A percentile compares a stretch with the other conserved stretches of the same genome.
Conservation (phyloP, 2,329 filamentous ascomycete species). For the Botrytis squamosa region DNA sequence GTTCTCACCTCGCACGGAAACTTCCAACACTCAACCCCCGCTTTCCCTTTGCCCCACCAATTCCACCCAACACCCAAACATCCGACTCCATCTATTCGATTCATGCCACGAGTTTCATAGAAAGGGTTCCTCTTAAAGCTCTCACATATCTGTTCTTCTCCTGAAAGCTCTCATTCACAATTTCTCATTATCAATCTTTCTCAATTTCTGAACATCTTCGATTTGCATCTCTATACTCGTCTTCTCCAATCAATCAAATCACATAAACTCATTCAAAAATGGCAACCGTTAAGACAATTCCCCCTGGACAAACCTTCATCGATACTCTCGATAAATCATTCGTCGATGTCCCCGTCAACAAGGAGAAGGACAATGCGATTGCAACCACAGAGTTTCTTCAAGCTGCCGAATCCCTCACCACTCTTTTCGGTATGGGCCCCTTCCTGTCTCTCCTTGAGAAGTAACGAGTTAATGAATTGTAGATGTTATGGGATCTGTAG, state of each 20-base stretch:
- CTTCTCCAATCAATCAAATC: not conserved
- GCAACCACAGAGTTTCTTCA: slow-evolving; percentile 86
- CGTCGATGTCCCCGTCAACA: slow-evolving; percentile 74
- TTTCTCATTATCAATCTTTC: not conserved
- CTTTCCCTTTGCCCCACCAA: not conserved
- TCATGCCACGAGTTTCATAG: slow-evolving; percentile 17
- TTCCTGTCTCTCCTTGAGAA: not conserved
- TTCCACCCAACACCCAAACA: not conserved
- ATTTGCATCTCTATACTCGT: not conserved
- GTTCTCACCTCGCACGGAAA: not conserved
- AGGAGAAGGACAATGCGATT: slow-evolving; percentile 72
- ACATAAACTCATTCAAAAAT: slow-evolving; percentile 25
- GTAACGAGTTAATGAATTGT: slow-evolving; percentile 3
- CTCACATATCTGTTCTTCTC: slow-evolving; percentile 5
- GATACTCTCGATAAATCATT: slow-evolving; percentile 83
- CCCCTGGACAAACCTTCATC: slow-evolving; percentile 65
- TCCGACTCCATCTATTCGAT: not conserved
- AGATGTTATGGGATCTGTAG: slow-evolving; percentile 67
- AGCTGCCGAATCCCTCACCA: slow-evolving; percentile 81
- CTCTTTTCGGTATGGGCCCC: slow-evolving; percentile 70
- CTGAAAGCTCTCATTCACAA: not conserved
- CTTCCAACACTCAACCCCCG: not conserved
- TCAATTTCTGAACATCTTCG: not conserved
- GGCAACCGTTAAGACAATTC: slow-evolving; percentile 35
- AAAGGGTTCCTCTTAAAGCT: not conserved